Evolutionary conservation across 208 protist species (phyloP).

Genomic region (Paratrypanosoma confusum): DNA sequence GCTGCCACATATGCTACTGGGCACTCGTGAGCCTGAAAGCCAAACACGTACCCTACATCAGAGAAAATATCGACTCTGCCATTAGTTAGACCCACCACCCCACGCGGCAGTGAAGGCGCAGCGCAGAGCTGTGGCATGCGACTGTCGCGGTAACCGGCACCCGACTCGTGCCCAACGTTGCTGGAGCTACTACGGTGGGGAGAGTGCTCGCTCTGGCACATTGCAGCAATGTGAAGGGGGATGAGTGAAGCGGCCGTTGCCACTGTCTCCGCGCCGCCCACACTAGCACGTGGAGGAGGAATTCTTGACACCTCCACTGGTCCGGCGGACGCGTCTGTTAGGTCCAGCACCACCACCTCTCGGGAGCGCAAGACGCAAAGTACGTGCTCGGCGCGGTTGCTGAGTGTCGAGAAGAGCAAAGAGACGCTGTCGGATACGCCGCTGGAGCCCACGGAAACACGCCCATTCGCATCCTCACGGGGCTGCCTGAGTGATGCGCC

Average conservation of each 20-base stretch:
- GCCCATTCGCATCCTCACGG: background rate
- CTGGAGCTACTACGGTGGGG: background rate
- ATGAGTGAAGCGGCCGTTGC: conserved; percentile 45
- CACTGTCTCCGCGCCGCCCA: background rate
- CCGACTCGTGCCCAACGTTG: too few species aligned
- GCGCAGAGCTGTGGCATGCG: too few species aligned
- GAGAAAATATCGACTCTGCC: conserved; percentile 72
- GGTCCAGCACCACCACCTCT: conserved; percentile 39
- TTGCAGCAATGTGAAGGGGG: conserved; percentile 34
- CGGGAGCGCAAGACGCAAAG: conserved; percentile 35
- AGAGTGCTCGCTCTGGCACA: conserved; percentile 31
- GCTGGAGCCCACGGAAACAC: too few species aligned
- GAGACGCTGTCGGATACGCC: background rate
- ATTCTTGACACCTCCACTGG: conserved; percentile 39
- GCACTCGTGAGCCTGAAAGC: conserved; percentile 58
- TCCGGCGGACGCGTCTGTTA: conserved; percentile 15
- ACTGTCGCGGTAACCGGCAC: too few species aligned
- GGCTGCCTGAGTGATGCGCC: too few species aligned
- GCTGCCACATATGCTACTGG: conserved; percentile 37
- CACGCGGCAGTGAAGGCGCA: conserved; percentile 19
- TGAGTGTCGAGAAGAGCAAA: conserved; percentile 29
- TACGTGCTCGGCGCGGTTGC: conserved; percentile 25
- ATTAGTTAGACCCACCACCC: conserved; percentile 55
- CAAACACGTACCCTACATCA: conserved; percentile 48
- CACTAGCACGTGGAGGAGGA: conserved; percentile 11